These are phyloP conservation scores for Madurella fahalii DNA, from an alignment of 2,329 filamentous ascomycete genomes.

Conservation along the genomic window DNA sequence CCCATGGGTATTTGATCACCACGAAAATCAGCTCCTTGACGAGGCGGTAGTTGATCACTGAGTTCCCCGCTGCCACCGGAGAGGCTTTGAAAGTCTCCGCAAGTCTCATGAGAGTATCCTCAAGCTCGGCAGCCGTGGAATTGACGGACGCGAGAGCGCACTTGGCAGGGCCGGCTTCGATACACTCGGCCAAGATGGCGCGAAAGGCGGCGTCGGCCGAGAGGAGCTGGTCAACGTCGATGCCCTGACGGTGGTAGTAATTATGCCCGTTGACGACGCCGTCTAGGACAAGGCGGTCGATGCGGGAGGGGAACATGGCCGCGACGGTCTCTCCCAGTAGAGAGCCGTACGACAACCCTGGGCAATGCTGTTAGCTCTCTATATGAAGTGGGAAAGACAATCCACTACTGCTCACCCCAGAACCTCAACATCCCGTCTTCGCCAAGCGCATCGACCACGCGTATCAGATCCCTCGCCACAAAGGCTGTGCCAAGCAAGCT, in stretches of 20 bases:
- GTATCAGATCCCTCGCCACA: conserved; percentile 41
- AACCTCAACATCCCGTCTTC: conserved; percentile 40
- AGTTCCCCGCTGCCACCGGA: conserved; percentile 21
- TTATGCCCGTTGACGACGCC: conserved; percentile 28
- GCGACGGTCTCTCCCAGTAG: conserved; percentile 36
- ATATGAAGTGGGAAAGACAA: too few species aligned
- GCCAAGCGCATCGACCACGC: conserved; percentile 40
- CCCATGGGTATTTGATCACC: conserved; percentile 22
- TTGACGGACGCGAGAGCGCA: conserved; percentile 27
- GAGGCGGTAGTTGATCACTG: conserved; percentile 25
- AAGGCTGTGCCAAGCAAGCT: conserved; percentile 39
- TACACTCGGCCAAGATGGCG: conserved; percentile 26
- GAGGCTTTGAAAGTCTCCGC: conserved; percentile 25
- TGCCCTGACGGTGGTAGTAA: conserved; percentile 11
- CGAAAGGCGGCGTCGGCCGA: conserved; percentile 27
- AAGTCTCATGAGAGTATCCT: conserved; percentile 22
- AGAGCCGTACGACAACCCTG: conserved; percentile 37
- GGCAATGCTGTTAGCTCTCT: too few species aligned
- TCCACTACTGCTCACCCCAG: conserved; percentile 31
- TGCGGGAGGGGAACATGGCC: conserved; percentile 38
- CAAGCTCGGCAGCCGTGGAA: conserved; percentile 28
- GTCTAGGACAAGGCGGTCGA: conserved; percentile 33
- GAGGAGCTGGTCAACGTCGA: conserved; percentile 10
- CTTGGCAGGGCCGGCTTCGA: conserved; percentile 21
- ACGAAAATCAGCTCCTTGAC: conserved; percentile 21